A percentile compares a stretch with the other conserved stretches of the same genome.
These are phyloP conservation scores for Lactarius sp. DNA, from an alignment of 768 basidiomycete species.

Conservation along the genomic window DNA sequence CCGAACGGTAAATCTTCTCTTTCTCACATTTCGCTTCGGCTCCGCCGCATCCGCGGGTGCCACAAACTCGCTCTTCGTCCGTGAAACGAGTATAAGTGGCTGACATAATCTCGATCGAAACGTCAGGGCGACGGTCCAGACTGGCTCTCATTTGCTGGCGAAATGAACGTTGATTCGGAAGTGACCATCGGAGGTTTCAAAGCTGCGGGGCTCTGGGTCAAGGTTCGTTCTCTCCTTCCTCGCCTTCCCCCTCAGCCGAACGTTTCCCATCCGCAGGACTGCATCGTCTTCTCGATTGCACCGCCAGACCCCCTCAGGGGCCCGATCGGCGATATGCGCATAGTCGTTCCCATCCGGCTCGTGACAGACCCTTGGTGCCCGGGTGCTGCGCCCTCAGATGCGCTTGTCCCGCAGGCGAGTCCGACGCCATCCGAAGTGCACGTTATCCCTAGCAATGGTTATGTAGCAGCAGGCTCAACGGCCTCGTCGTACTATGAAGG, in stretches of 20 bases:
- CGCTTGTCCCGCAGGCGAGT: conserved; percentile 12
- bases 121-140: conserved; percentile 56
- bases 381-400: conserved; percentile 27
- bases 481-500: background rate
- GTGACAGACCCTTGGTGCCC: conserved; percentile 54
- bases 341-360: conserved; percentile 57
- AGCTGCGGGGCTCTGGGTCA: conserved; percentile 58
- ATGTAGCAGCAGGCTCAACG: no score
- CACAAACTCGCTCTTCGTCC: background rate
- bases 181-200: conserved; percentile 59
- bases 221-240: conserved; percentile 38
- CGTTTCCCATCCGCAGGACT: conserved; percentile 45
- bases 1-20: conserved; percentile 1
- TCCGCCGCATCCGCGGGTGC: background rate
- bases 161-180: conserved; percentile 46
- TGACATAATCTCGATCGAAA: background rate
- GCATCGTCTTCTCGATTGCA: conserved; percentile 53
- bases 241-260: no score
- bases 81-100: conserved; percentile 1
- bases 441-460: no score
- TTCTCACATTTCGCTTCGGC: background rate
- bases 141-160: conserved; percentile 58
- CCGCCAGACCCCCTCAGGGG: conserved; percentile 53
- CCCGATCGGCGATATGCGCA: conserved; percentile 55
- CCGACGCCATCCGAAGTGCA: conserved; percentile 5